Base-by-base conservation (phyloP, 768 basidiomycete species). In the Suillus bovinus region DNA sequence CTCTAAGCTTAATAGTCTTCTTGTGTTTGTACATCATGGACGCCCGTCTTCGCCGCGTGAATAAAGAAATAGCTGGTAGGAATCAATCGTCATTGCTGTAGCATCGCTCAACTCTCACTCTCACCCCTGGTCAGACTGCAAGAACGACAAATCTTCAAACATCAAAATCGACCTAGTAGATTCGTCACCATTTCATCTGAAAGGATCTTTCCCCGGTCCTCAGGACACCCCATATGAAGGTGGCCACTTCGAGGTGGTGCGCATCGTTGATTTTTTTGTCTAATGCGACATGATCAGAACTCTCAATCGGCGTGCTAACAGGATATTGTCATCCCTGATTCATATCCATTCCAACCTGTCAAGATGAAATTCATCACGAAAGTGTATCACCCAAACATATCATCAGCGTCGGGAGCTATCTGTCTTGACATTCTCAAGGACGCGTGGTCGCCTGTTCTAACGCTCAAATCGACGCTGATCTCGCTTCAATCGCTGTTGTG, bases 281-380 rank as follows among this genome's bases (percentile, higher is more conserved):
- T 41, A 34, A 58, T n/a, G n/a, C n/a, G n/a, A n/a, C 31, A 44
- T n/a, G 7, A 52, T 65, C 59, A n/a, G 22, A 38, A 47, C 7
- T 64, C 47, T 57, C 46, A 58, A 24, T 55, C 38, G 31, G 24
- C 31, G 16, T n/a, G 33, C 8, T 39, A 27, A 38, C 69, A 94
- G 93, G 95, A 98, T 71, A 98, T 98, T 67, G 82, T 89, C 22
- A 93, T 98, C 68, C 95, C 95, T 9, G 93, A 94, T 49, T 86
- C 92, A 55, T 94, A 94, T 72, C 93, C 91, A 20, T 93, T 94
- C 74, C 91, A 94, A 72, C 94, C 96, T 0, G 90, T 96, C 59
- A 97, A 98, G 83, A 97, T 98, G 94, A 96, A 95, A 74, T 98
- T 99, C 77, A 87, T 96, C 64, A 99, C 96, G 41, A 94, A 94